Conservation (phyloP, 371 early-diverging fungal species). For the Mortierella sp. region DNA sequence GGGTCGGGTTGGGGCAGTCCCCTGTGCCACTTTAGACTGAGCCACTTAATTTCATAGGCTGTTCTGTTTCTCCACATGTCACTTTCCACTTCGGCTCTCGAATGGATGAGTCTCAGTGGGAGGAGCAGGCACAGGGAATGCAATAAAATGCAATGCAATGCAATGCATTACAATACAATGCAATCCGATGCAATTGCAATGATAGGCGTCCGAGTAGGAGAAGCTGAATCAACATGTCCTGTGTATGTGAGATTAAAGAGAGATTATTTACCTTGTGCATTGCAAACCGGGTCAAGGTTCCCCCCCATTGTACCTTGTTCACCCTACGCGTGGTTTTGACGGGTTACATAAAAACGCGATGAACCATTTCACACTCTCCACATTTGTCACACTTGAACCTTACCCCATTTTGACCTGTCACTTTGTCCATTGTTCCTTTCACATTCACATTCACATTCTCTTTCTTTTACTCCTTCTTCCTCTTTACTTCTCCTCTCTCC, state of each 20-base stretch:
- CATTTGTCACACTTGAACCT: too few species aligned
- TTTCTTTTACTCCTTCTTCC: background rate
- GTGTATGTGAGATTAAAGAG: too few species aligned
- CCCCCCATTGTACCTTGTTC: background rate
- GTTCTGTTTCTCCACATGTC: background rate
- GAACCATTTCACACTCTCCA: too few species aligned
- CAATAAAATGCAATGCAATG: background rate
- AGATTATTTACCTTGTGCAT: too few species aligned
- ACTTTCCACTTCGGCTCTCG: slow-evolving; percentile 7
- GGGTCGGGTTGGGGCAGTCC: too few species aligned
- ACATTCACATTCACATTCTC: background rate
- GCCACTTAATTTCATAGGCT: too few species aligned
- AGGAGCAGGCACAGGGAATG: too few species aligned
- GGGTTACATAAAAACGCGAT: too few species aligned
- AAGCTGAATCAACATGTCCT: too few species aligned
- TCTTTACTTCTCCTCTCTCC: background rate
- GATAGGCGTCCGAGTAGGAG: background rate
- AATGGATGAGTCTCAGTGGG: background rate
- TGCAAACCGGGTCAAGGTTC: too few species aligned
- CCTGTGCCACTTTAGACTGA: too few species aligned
- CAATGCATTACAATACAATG: background rate
- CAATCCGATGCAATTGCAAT: background rate
- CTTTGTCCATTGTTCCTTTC: slow-evolving; percentile 10
- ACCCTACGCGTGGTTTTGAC: too few species aligned
- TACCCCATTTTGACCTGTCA: slow-evolving; percentile 10